Evolutionary conservation across 768 basidiomycete species (phyloP).

Genomic region (Gelatoporia subvermispora): DNA sequence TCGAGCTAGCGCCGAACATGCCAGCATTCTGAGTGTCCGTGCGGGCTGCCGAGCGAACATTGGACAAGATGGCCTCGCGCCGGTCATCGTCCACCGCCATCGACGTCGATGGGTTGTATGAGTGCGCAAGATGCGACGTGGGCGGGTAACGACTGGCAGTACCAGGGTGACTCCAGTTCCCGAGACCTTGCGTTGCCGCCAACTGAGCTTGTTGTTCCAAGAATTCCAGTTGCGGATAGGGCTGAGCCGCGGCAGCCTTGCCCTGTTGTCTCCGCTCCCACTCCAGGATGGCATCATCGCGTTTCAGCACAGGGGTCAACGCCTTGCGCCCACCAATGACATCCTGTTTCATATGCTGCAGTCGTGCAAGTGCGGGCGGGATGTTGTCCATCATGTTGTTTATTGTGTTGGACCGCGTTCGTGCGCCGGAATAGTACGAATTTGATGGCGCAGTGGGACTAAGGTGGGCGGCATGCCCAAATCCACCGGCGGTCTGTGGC

Average conservation of each 20-base stretch:
- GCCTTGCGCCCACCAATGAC: conserved; percentile 74
- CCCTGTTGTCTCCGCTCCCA: conserved; percentile 90
- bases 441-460: conserved; percentile 55
- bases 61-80: conserved; percentile 78
- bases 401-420: conserved; percentile 87
- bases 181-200: conserved; percentile 56
- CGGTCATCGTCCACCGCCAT: conserved; percentile 68
- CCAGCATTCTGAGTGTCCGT: conserved; percentile 36
- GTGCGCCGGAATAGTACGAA: conserved; percentile 64
- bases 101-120: conserved; percentile 55
- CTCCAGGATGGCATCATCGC: conserved; percentile 92
- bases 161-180: conserved; percentile 42
- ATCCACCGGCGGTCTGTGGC: conserved; percentile 12
- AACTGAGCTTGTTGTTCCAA: conserved; percentile 92
- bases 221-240: conserved; percentile 87
- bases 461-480: conserved; percentile 19
- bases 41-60: conserved; percentile 61
- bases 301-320: conserved; percentile 87
- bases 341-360: conserved; percentile 87
- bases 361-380: conserved; percentile 88
- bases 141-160: conserved; percentile 41
- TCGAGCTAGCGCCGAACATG: conserved; percentile 39
- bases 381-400: conserved; percentile 86
- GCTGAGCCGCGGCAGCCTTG: conserved; percentile 63
- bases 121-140: conserved; percentile 59